Evolutionary conservation across 2,329 filamentous ascomycete genomes (phyloP), one percentile per base, ranked within the genome.

Genomic region (Cladosporium sp.): DNA sequence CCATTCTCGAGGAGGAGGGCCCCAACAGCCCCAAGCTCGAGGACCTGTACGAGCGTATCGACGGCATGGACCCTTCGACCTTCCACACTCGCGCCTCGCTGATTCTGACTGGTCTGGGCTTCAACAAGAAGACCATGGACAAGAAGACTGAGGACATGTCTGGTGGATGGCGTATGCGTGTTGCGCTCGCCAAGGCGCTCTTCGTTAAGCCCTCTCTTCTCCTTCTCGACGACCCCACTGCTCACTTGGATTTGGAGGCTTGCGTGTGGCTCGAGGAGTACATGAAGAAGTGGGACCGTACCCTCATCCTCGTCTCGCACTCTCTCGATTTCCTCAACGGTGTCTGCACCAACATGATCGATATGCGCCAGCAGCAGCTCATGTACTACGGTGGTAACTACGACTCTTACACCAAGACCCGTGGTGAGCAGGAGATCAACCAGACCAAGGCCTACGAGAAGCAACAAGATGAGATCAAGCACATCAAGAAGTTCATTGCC

Each of bases 71-170:
- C 71, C 94, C 94, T 50, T 95, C 92, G 38, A 99, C 95, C 55
- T 99, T 99, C 79, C 82, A 91, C 72, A 96, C 93, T 62, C 91
- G 94, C 73, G 94, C 94, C 62, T 96, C 93, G 58, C 87, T 97
- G 66, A 99, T 99, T 74, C 79, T 99, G 69, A 99, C 94, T 58
- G 94, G 94, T 92, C 89, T 99, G 60, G 94, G 94, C 66, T 99
- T 99, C 86, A 96, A 99, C 87, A 97, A 97, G 83, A 80, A 78
- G 68, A 99, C 95, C 59, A 97, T 99, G 73, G 82, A 95, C 78
- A 99, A 99, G 86, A 97, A 95, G 87, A 99, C 95, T 70, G 99
- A 97, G 85, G 95, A 99, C 76, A 99, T 99, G 95, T 99, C 94
- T 66, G 94, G 94, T 90, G 94, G 94, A 70, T 99, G 94, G 94